Percentiles rank a stretch among this genome's conserved stretches.
These are phyloP conservation scores for Cryptococcus sp. DNA, from an alignment of 1,284 basidiomycete species.

Conservation along the genomic window DNA sequence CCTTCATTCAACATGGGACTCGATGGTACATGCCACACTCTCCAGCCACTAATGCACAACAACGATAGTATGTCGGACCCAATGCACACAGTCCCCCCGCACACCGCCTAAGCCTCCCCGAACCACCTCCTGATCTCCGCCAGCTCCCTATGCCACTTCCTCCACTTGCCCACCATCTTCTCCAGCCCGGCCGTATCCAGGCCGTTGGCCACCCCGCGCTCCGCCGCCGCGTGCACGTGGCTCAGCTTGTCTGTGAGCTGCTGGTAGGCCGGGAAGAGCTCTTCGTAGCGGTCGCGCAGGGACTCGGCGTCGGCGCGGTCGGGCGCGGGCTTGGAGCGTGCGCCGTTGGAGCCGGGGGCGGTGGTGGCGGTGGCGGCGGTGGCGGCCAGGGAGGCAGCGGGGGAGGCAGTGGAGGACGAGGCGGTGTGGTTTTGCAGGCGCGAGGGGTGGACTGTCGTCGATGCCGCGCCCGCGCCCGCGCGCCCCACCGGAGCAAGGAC, in stretches of 20 bases:
- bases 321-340: background rate
- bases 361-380: background rate
- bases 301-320: constrained; percentile 19
- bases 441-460: too few relatives aligned
- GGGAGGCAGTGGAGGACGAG: background rate
- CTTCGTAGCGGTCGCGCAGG: constrained; percentile 39
- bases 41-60: too few relatives aligned
- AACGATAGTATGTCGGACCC: too few relatives aligned
- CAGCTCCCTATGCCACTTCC: constrained; percentile 42
- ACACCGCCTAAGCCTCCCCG: background rate
- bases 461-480: too few relatives aligned
- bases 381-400: background rate
- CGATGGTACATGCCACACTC: too few relatives aligned
- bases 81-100: too few relatives aligned
- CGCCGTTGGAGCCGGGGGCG: background rate
- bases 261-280: constrained; percentile 41
- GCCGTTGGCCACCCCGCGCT: constrained; percentile 14
- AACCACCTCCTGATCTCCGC: constrained; percentile 41
- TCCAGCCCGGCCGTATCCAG: constrained; percentile 20
- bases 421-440: background rate
- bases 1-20: too few relatives aligned
- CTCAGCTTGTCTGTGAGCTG: constrained; percentile 27
- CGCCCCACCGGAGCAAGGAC: too few relatives aligned
- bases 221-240: constrained; percentile 25
- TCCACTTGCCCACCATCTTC: constrained; percentile 35